These are phyloP conservation scores for Monotropa hypopitys DNA, from an alignment of 179 eudicot species.

Conservation along the genomic window DNA sequence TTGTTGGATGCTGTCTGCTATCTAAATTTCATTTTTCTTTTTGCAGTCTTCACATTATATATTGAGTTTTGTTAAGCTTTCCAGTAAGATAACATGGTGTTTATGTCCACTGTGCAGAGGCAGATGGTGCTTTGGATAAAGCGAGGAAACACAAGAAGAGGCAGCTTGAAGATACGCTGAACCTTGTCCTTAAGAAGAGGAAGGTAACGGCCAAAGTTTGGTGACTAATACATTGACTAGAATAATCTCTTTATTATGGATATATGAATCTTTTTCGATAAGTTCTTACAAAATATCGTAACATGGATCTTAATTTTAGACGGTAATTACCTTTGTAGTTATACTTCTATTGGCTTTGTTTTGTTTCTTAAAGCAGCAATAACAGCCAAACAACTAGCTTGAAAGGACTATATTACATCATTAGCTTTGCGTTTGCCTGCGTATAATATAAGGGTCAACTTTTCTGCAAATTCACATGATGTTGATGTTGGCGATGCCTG, in stretches of 20 bases:
- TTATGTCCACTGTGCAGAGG: constrained; percentile 39
- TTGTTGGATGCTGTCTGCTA: background rate
- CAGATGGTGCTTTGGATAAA: constrained; percentile 96
- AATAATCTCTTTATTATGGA: background rate
- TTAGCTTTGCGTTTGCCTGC: background rate
- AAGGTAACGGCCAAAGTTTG: constrained; percentile 38
- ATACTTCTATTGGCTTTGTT: background rate
- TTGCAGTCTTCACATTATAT: background rate
- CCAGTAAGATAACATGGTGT: background rate
- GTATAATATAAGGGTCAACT: background rate
- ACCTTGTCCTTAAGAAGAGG: constrained; percentile 76
- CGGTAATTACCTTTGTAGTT: background rate
- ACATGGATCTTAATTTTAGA: background rate
- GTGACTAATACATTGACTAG: background rate
- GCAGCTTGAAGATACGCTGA: constrained; percentile 87
- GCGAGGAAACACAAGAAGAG: constrained; percentile 97
- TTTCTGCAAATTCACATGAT: background rate
- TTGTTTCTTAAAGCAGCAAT: background rate
- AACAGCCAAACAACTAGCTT: background rate
- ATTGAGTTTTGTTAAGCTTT: constrained; percentile 2
- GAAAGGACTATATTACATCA: background rate
- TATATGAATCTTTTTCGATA: background rate
- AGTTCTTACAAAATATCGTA: background rate
- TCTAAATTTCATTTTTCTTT: background rate
- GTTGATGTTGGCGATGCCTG: background rate